Percentiles rank a stretch among this genome's conserved stretches.
Conservation (phyloP, 345 rosid genomes). For the Erodium maritimum region DNA sequence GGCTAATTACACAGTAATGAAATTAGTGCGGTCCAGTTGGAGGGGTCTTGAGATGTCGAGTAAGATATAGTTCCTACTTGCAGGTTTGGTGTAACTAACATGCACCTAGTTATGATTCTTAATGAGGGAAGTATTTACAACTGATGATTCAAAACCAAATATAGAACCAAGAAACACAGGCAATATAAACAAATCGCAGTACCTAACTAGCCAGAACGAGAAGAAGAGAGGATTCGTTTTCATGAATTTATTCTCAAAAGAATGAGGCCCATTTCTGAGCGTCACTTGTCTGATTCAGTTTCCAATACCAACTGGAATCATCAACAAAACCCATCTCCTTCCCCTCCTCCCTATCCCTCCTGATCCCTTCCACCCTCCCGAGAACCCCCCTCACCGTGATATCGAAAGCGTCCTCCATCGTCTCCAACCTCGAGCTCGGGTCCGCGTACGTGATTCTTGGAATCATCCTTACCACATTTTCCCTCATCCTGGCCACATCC, state of each 20-base stretch:
- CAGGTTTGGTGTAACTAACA: too few species aligned
- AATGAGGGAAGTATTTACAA: too few species aligned
- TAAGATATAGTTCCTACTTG: too few species aligned
- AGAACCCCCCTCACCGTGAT: slow-evolving; percentile 50
- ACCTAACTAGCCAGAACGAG: too few species aligned
- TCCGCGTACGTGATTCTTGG: slow-evolving; percentile 57
- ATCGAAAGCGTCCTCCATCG: slow-evolving; percentile 68
- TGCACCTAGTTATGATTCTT: too few species aligned
- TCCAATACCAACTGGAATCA: slow-evolving; percentile 43
- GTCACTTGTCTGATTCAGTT: slow-evolving; percentile 12
- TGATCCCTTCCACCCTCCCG: slow-evolving; percentile 30
- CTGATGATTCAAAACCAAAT: too few species aligned
- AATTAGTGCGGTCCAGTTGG: too few species aligned
- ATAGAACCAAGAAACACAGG: too few species aligned
- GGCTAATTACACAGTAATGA: too few species aligned
- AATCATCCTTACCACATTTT: slow-evolving; percentile 45
- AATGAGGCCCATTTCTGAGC: neutral
- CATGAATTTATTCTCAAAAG: neutral
- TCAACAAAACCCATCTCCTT: slow-evolving; percentile 22
- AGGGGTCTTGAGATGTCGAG: too few species aligned
- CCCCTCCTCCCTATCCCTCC: slow-evolving; percentile 27
- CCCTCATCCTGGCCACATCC: slow-evolving; percentile 35
- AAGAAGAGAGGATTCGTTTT: too few species aligned
- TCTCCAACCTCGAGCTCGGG: slow-evolving; percentile 32
- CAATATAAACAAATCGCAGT: too few species aligned